These are phyloP conservation scores for Ceratocystis colombiana DNA, from an alignment of 2,329 filamentous ascomycete genomes.

Conservation along the genomic window DNA sequence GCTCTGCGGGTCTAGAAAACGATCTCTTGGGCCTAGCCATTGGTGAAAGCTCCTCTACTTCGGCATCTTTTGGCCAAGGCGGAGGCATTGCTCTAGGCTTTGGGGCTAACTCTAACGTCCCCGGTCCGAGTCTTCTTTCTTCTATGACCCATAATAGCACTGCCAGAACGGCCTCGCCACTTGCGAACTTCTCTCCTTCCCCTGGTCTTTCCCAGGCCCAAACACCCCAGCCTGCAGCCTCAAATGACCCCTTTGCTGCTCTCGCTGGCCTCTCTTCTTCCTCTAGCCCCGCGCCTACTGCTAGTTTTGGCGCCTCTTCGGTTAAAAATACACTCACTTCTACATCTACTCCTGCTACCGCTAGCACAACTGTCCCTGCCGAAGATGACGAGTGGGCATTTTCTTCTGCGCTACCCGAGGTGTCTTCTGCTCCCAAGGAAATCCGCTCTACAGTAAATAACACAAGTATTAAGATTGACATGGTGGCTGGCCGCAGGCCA, in stretches of 20 bases:
- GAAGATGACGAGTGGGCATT: slow-evolving; percentile 94
- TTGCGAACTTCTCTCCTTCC: slow-evolving; percentile 41
- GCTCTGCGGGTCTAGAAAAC: slow-evolving; percentile 56
- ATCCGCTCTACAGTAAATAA: slow-evolving; percentile 60
- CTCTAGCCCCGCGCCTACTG: slow-evolving; percentile 29
- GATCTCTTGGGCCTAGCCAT: slow-evolving; percentile 85
- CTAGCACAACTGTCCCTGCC: slow-evolving; percentile 32
- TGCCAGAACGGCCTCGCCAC: slow-evolving; percentile 37
- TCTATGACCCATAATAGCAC: slow-evolving; percentile 52
- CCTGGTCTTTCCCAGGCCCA: slow-evolving; percentile 4
- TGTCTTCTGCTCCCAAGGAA: slow-evolving; percentile 44
- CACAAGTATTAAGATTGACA: slow-evolving; percentile 59
- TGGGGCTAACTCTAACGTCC: slow-evolving; percentile 57
- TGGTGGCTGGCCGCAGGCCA: slow-evolving; percentile 55
- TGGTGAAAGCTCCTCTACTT: slow-evolving; percentile 41
- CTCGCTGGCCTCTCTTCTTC: slow-evolving; percentile 32
- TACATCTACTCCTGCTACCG: slow-evolving; percentile 29
- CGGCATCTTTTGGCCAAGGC: slow-evolving; percentile 55
- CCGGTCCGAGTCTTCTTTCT: slow-evolving; percentile 54
- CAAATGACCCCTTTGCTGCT: slow-evolving; percentile 43
- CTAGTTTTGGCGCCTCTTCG: not conserved
- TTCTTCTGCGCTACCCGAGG: slow-evolving; percentile 67
- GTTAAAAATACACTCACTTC: slow-evolving; percentile 24
- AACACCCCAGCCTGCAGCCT: slow-evolving; percentile 29
- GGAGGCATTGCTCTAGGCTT: slow-evolving; percentile 79